Evolutionary conservation across 78 protist species (phyloP), one percentile per base, ranked within the genome.

Genomic region (Anaeramoeba flamelloides): DNA sequence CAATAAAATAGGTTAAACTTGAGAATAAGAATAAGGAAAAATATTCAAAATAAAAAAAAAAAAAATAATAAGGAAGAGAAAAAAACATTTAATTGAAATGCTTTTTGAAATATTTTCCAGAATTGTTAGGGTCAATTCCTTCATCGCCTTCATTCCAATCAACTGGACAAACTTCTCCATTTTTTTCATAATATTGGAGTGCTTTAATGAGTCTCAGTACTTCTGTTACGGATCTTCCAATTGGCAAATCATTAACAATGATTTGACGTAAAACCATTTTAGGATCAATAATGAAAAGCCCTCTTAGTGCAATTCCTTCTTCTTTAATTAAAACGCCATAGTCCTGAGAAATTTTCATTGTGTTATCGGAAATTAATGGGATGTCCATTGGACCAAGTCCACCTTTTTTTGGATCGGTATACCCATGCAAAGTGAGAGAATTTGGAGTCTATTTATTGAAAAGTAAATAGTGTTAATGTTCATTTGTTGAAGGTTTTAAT

Each of bases 391-490:
- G 78, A 53, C 97, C 98, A 39, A 94, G 87, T 38, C 98, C 98
- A 64, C 97, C 95, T n/a, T 90, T 40, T 79, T 85, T 85, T 82
- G 96, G 91, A 36, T 30, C 91, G 87, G 79, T 93, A 87, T 79
- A 84, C 39, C 97, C 95, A 93, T 75, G 97, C 97, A 31, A 92
- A 83, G 78, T 93, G 97, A 30, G 94, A 33, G 86, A 86, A 88
- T 77, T 82, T 3, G 41, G 89, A 82, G 91, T 94, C 98, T 3
- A 89, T 82, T 26, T 91, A 87, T n/a, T n/a, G n/a, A n/a, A n/a
- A n/a, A n/a, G n/a, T n/a, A n/a, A n/a, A n/a, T n/a, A n/a, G n/a
- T n/a, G n/a, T n/a, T n/a, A n/a, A n/a, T n/a, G n/a, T n/a, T n/a
- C n/a, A n/a, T n/a, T n/a, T n/a, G n/a, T n/a, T n/a, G n/a, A n/a